Percentiles rank a stretch among this genome's conserved stretches.
Conservation (phyloP, 129 eudicot species). For the Glebionis coronaria region DNA sequence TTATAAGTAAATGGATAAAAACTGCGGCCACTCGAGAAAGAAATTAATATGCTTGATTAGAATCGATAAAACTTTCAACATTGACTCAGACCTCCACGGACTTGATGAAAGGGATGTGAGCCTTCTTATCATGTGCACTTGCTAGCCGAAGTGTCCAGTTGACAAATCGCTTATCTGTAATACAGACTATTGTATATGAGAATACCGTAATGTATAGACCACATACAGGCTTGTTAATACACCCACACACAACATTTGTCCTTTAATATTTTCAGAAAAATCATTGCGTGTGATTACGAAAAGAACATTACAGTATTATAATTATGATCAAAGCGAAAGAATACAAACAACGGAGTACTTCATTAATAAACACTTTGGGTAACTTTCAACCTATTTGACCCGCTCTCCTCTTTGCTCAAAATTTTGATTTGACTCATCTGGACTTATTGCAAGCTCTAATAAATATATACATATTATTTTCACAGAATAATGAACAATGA, state of each 20-base stretch:
- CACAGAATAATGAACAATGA: constrained; percentile 1
- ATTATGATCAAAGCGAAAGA: no score
- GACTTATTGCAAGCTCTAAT: no score
- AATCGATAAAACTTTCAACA: constrained; percentile 1
- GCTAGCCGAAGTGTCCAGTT: constrained; percentile 81
- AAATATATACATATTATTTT: background rate
- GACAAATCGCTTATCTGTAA: constrained; percentile 61
- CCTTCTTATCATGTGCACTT: constrained; percentile 73
- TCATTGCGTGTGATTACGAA: no score
- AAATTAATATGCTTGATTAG: constrained; percentile 2
- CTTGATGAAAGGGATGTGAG: constrained; percentile 67
- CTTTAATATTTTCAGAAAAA: no score
- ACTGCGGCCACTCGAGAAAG: background rate
- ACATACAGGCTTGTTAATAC: background rate
- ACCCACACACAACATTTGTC: no score
- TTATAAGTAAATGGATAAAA: background rate
- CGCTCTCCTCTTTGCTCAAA: no score
- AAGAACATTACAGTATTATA: no score
- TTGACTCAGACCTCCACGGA: constrained; percentile 60
- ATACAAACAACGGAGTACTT: no score
- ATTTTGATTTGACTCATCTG: no score
- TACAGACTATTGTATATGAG: constrained; percentile 5
- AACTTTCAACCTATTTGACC: no score
- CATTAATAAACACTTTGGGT: no score
- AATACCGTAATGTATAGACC: background rate